phyloP scores from a whole-genome alignment of 345 rosid genomes.

The Gossypium raimondii region DNA sequence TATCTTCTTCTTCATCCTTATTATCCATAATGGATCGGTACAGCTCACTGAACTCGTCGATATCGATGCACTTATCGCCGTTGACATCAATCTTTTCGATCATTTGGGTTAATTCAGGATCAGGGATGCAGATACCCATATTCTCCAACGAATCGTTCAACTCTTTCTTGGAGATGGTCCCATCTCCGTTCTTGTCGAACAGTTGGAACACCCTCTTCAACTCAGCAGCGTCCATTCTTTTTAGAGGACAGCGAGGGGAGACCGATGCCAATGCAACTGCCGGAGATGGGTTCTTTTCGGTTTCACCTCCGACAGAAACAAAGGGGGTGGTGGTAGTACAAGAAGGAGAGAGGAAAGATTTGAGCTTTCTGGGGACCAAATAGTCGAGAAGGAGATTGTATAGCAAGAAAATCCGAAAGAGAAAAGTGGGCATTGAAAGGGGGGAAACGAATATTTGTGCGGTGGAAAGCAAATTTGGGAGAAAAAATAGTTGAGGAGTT shows the following conservation, averaged over 20 bases:
- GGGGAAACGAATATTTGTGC: background rate
- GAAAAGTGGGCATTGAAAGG: slow-evolving; percentile 18
- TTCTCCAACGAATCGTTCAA: slow-evolving; percentile 56
- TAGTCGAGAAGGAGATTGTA: slow-evolving; percentile 22
- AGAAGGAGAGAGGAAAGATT: slow-evolving; percentile 16
- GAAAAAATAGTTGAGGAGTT: slow-evolving; percentile 6
- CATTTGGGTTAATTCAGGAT: slow-evolving; percentile 49
- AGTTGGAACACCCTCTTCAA: slow-evolving; percentile 63
- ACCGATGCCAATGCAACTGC: background rate
- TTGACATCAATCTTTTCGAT: slow-evolving; percentile 49
- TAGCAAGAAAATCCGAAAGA: slow-evolving; percentile 23
- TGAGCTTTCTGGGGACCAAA: slow-evolving; percentile 28
- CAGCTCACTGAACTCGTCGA: slow-evolving; percentile 65
- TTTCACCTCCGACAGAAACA: background rate
- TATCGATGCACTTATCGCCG: slow-evolving; percentile 54
- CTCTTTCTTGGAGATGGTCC: slow-evolving; percentile 61
- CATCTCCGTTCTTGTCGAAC: slow-evolving; percentile 84
- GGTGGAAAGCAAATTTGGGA: slow-evolving; percentile 1
- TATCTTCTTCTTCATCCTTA: slow-evolving; percentile 57
- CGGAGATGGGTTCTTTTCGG: background rate
- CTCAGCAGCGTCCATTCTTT: slow-evolving; percentile 50
- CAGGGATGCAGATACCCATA: slow-evolving; percentile 64
- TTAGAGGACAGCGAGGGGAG: background rate
- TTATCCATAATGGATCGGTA: slow-evolving; percentile 54
- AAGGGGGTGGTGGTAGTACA: slow-evolving; percentile 5